phyloP scores from a whole-genome alignment of 352 stramenopile genomes.

The Globisporangium paroecandrum region DNA sequence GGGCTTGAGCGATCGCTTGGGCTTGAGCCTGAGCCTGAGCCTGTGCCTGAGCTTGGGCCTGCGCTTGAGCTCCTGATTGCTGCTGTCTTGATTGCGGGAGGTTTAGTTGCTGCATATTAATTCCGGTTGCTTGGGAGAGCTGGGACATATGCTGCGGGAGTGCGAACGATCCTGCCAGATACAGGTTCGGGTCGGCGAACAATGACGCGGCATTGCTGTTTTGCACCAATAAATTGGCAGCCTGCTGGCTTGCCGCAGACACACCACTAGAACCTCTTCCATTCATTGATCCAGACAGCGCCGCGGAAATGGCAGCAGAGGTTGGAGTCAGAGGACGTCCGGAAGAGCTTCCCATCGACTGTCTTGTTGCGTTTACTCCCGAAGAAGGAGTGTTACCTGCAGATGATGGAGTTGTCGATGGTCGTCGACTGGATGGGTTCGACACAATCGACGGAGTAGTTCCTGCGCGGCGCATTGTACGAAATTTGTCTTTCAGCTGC shows the following conservation, averaged over 20 bases:
- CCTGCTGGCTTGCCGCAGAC: slow-evolving; percentile 45
- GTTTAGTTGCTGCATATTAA: slow-evolving; percentile 58
- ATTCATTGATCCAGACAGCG: slow-evolving; percentile 28
- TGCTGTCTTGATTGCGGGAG: slow-evolving; percentile 35
- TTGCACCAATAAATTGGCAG: slow-evolving; percentile 47
- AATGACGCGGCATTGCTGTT: slow-evolving; percentile 50
- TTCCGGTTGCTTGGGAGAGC: slow-evolving; percentile 20
- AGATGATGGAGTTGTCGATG: slow-evolving; percentile 24
- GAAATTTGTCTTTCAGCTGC: slow-evolving; percentile 84
- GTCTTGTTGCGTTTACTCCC: slow-evolving; percentile 1
- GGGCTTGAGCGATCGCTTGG: slow-evolving; percentile 47
- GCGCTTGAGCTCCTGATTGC: slow-evolving; percentile 34
- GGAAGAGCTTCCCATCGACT: slow-evolving; percentile 13
- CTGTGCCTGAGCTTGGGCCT: slow-evolving; percentile 8
- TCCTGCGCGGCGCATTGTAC: slow-evolving; percentile 69
- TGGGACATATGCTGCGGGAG: slow-evolving; percentile 53
- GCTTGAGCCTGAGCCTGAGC: slow-evolving; percentile 46
- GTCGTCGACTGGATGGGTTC: slow-evolving; percentile 42
- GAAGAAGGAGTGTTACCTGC: slow-evolving; percentile 7
- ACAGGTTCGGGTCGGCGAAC: slow-evolving; percentile 65
- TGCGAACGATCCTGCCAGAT: slow-evolving; percentile 55
- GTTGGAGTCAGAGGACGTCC: slow-evolving; percentile 27
- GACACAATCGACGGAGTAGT: slow-evolving; percentile 35
- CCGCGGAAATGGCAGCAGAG: slow-evolving; percentile 29
- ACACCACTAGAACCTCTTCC: slow-evolving; percentile 27